phyloP scores from a whole-genome alignment of 2,329 filamentous ascomycete genomes.

The Penicillium thymicola region DNA sequence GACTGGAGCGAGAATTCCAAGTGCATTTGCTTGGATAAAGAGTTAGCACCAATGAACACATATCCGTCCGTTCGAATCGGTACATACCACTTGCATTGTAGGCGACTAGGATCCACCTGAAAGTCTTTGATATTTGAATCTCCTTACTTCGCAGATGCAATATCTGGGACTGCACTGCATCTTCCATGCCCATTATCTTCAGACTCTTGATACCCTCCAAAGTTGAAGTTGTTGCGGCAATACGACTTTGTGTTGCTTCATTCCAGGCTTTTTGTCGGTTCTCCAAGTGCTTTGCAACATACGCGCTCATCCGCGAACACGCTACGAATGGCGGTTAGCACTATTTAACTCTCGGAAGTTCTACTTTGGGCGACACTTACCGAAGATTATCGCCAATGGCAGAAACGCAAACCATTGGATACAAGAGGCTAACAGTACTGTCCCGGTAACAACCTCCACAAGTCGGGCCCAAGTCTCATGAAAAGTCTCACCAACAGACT shows the following conservation, averaged over 20 bases:
- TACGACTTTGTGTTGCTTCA: neutral
- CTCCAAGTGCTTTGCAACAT: constrained; percentile 5
- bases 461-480: neutral
- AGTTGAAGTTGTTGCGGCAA: neutral
- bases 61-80: neutral
- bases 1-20: neutral
- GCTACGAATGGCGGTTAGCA: neutral
- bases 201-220: constrained; percentile 3
- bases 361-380: neutral
- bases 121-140: neutral
- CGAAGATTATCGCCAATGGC: neutral
- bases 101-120: constrained; percentile 2
- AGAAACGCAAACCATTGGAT: neutral
- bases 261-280: constrained; percentile 1
- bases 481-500: neutral
- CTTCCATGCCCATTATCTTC: constrained; percentile 3
- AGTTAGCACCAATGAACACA: neutral
- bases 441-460: neutral
- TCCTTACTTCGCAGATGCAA: neutral
- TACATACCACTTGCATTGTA: constrained; percentile 5
- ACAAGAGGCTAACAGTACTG: neutral
- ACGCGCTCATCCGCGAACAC: constrained; percentile 4
- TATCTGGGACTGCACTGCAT: neutral
- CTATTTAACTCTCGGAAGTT: neutral
- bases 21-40: neutral